A percentile compares a stretch with the other conserved stretches of the same genome.
These are phyloP conservation scores for Rhodotorula glutinis DNA, from an alignment of 1,284 basidiomycete genomes.

Conservation along the genomic window DNA sequence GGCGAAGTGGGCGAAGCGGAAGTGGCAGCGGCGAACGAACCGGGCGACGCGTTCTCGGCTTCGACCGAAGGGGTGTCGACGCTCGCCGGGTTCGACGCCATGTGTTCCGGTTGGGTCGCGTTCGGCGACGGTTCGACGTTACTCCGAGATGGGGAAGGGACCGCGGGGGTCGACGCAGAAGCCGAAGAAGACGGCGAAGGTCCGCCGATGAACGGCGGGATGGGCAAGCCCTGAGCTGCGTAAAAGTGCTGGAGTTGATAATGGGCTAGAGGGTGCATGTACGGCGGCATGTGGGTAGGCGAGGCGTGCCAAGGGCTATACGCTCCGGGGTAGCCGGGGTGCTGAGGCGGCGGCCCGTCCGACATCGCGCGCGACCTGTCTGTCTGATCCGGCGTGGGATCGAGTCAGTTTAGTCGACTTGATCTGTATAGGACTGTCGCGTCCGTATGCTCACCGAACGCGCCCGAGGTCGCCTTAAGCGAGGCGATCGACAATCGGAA, in stretches of 20 bases:
- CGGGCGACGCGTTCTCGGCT: neutral
- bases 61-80: constrained; percentile 7
- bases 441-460: too few relatives aligned
- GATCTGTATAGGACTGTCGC: too few relatives aligned
- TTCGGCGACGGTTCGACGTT: neutral
- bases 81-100: neutral
- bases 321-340: neutral
- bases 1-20: constrained; percentile 2
- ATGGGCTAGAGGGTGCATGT: neutral
- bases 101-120: neutral
- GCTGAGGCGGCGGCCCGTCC: neutral
- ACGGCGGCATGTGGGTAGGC: neutral
- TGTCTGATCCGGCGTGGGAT: too few relatives aligned
- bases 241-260: constrained; percentile 1
- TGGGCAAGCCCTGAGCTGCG: neutral
- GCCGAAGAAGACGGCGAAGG: neutral
- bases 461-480: too few relatives aligned
- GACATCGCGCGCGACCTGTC: neutral
- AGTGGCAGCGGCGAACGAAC: neutral
- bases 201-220: neutral
- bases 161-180: neutral
- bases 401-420: too few relatives aligned
- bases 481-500: too few relatives aligned
- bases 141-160: neutral
- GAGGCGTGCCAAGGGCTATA: neutral